phyloP scores from a whole-genome alignment of 257 asterid genomes.

The Ballota nigra region DNA sequence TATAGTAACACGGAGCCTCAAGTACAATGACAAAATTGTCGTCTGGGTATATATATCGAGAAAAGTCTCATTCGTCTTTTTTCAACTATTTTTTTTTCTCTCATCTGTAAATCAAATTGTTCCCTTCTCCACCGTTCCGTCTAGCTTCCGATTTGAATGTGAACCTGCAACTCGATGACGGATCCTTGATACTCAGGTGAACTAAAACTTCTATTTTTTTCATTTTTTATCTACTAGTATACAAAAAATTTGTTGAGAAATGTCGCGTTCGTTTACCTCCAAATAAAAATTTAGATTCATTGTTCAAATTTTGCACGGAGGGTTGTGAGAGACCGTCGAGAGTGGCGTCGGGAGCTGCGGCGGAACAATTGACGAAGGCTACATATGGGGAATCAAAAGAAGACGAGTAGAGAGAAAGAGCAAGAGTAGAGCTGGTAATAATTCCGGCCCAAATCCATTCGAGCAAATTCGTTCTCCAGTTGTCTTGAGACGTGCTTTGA shows the following conservation, averaged over 20 bases:
- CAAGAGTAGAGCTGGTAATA: constrained; percentile 46
- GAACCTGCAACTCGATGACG: too few relatives aligned
- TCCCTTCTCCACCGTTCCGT: too few relatives aligned
- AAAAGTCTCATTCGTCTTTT: too few relatives aligned
- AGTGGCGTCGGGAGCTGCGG: constrained; percentile 22
- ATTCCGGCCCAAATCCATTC: constrained; percentile 64
- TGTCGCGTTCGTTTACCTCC: constrained; percentile 43
- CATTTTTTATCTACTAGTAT: too few relatives aligned
- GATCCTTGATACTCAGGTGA: too few relatives aligned
- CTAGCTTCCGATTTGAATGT: too few relatives aligned
- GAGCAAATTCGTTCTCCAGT: constrained; percentile 22
- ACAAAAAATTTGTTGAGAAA: not conserved
- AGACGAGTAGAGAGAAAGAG: constrained; percentile 37
- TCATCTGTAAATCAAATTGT: too few relatives aligned
- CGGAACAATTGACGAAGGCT: constrained; percentile 37
- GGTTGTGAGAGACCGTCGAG: constrained; percentile 22
- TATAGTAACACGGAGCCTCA: too few relatives aligned
- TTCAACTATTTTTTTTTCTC: too few relatives aligned
- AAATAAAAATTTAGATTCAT: constrained; percentile 42
- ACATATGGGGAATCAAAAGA: constrained; percentile 28
- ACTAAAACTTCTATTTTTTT: too few relatives aligned
- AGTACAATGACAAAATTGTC: too few relatives aligned
- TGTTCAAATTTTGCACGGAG: constrained; percentile 2
- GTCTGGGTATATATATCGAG: too few relatives aligned
- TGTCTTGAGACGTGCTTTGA: not conserved